phyloP scores from a whole-genome alignment of 2,329 filamentous ascomycete species.

The Claviceps fusiformis region DNA sequence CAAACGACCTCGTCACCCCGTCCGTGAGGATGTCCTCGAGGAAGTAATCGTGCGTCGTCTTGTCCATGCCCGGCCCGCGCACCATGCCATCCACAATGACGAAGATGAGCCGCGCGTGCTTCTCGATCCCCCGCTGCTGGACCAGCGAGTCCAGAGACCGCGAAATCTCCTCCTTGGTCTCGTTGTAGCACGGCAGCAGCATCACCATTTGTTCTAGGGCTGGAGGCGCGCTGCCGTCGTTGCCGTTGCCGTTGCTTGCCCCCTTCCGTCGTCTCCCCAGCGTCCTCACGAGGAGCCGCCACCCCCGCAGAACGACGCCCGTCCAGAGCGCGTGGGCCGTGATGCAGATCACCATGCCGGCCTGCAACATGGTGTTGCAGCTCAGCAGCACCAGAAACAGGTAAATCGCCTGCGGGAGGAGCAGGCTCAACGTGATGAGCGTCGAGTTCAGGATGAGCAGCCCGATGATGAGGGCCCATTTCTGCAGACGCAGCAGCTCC shows the following conservation, averaged over 20 bases:
- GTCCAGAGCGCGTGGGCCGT: conserved; percentile 19
- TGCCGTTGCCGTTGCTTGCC: conserved; percentile 11
- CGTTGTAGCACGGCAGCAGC: conserved; percentile 36
- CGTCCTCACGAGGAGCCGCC: too few species aligned
- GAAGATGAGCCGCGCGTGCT: conserved; percentile 29
- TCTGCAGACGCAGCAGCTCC: conserved; percentile 22
- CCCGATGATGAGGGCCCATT: conserved; percentile 25
- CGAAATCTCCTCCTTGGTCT: conserved; percentile 28
- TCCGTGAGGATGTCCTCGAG: conserved; percentile 30
- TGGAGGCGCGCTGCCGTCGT: conserved; percentile 11
- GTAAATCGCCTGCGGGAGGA: conserved; percentile 27
- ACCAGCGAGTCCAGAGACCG: conserved; percentile 32
- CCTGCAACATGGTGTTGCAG: conserved; percentile 30
- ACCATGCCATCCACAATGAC: conserved; percentile 35
- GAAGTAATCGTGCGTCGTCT: conserved; percentile 34
- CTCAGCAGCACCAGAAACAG: conserved; percentile 32
- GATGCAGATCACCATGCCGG: conserved; percentile 27
- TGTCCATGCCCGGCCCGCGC: conserved; percentile 31
- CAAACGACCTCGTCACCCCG: conserved; percentile 20
- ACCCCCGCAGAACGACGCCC: conserved; percentile 7
- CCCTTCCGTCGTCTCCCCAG: too few species aligned
- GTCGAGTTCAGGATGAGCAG: conserved; percentile 20
- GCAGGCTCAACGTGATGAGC: conserved; percentile 23
- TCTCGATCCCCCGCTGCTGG: conserved; percentile 26
- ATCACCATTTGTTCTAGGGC: conserved; percentile 29